Evolutionary conservation across 1,284 basidiomycete species (phyloP), one percentile per base, ranked within the genome.

Genomic region (Athelia sp.): DNA sequence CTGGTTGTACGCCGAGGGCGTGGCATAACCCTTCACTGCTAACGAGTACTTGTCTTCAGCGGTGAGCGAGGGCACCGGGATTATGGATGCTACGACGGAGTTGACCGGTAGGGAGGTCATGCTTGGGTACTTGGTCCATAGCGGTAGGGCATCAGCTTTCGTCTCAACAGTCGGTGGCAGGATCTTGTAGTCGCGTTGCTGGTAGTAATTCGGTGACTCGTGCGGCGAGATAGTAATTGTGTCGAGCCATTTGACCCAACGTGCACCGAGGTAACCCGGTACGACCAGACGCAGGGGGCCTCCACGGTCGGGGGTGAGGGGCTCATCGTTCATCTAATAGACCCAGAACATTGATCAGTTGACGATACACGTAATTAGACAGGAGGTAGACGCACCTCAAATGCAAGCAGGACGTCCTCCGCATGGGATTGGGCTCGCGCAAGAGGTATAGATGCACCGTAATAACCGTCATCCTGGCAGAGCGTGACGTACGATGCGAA

Each of bases 221-320:
- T 66, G 58, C 0, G 63, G 51, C 3, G 79, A 77, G 46, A 85
- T 58, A 15, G 68, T 67, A 56, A 87, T 78, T 1, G 68, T 76
- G 55, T 86, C 82, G 0, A 87, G 67, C 87, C 87, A 90, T 70
- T 90, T 89, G 17, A 88, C 83, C 82, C 85, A 87, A 15, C 87
- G 78, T 17, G 83, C 87, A 13, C 86, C 87, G 13, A 81, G 72
- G 57, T 76, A 81, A 1, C 87, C 86, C 0, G 87, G 87, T 1
- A 84, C 78, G 32, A 89, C 78, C 3, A 84, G 65, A 8, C 87
- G 76, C n/a, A 89, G 57, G 1, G 87, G 87, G 6, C 76, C 84
- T 0, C 87, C 87, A 50, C 85, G 86, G 45, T 82, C 78, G 1
- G 82, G 70, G 14, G 75, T 72, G 11, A 90, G 66, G 0, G 72